phyloP scores from a whole-genome alignment of 192 early-diverging fungal genomes.

The Rhizophlyctis rosea region DNA sequence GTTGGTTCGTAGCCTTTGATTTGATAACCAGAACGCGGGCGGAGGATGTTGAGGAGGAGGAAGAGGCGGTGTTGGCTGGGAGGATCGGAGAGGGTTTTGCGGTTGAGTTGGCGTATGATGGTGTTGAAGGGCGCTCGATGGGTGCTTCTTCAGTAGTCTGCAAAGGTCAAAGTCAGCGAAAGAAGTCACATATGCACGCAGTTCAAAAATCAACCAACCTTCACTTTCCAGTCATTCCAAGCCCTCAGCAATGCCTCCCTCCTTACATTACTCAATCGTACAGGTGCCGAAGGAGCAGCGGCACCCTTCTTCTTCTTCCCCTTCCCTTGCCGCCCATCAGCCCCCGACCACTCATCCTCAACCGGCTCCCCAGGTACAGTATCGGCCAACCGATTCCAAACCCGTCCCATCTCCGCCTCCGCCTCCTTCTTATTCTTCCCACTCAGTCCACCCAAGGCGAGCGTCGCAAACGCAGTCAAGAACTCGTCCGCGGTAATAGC shows the following conservation, averaged over 20 bases:
- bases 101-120: slow-evolving; percentile 13
- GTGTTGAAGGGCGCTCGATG: not conserved
- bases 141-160: slow-evolving; percentile 23
- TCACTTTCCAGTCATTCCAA: slow-evolving; percentile 66
- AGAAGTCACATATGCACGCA: slow-evolving; percentile 6
- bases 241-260: slow-evolving; percentile 57
- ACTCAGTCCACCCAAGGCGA: slow-evolving; percentile 18
- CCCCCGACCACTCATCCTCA: slow-evolving; percentile 1
- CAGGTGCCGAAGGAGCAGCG: slow-evolving; percentile 48
- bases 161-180: too few relatives aligned
- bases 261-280: slow-evolving; percentile 50
- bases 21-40: slow-evolving; percentile 73
- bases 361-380: slow-evolving; percentile 36
- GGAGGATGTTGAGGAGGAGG: slow-evolving; percentile 37
- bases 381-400: slow-evolving; percentile 46
- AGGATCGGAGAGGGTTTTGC: slow-evolving; percentile 31
- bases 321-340: not conserved
- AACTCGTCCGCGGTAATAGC: slow-evolving; percentile 33
- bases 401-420: slow-evolving; percentile 31
- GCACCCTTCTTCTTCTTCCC: slow-evolving; percentile 41
- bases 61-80: slow-evolving; percentile 22
- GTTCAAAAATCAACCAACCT: slow-evolving; percentile 20
- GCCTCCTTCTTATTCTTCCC: slow-evolving; percentile 29
- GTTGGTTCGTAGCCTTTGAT: slow-evolving; percentile 51
- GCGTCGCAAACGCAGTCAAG: slow-evolving; percentile 29